Percentiles rank a stretch among this genome's conserved stretches.
phyloP scores from a whole-genome alignment of 225 moss, liverwort and hornwort species.

The Pleurozium schreberi region DNA sequence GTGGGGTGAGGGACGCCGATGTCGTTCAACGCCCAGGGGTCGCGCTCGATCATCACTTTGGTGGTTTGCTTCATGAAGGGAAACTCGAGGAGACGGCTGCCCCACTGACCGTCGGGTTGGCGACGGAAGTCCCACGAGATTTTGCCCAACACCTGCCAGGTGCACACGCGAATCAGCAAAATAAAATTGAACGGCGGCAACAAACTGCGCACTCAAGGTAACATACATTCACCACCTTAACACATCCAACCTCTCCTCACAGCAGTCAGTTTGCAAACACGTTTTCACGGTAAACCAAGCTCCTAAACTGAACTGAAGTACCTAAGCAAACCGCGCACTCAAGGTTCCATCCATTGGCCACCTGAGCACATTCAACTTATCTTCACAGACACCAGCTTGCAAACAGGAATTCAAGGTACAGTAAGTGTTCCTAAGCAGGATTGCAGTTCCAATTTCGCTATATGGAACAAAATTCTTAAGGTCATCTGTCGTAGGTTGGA shows the following conservation, averaged over 20 bases:
- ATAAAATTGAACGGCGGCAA: no score
- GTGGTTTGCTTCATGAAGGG: slow-evolving; percentile 19
- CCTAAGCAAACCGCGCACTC: neutral
- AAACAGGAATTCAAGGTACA: neutral
- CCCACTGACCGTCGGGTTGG: slow-evolving; percentile 19
- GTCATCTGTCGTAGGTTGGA: neutral
- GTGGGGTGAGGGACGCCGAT: slow-evolving; percentile 81
- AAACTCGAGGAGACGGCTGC: slow-evolving; percentile 44
- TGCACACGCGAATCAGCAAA: neutral
- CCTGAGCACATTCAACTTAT: neutral
- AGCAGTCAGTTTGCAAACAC: neutral
- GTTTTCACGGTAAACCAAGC: no score
- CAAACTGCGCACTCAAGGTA: neutral
- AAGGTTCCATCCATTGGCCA: neutral
- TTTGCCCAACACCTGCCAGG: slow-evolving; percentile 44
- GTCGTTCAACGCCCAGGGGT: slow-evolving; percentile 57
- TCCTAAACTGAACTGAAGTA: neutral
- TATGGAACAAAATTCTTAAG: neutral
- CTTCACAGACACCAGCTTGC: neutral
- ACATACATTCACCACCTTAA: neutral
- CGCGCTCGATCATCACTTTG: slow-evolving; percentile 61
- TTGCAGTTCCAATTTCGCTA: neutral
- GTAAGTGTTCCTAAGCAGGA: neutral
- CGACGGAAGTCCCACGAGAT: slow-evolving; percentile 93
- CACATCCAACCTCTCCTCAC: neutral